phyloP scores from a whole-genome alignment of 2,329 filamentous ascomycete genomes.

The Fusarium continuum region DNA sequence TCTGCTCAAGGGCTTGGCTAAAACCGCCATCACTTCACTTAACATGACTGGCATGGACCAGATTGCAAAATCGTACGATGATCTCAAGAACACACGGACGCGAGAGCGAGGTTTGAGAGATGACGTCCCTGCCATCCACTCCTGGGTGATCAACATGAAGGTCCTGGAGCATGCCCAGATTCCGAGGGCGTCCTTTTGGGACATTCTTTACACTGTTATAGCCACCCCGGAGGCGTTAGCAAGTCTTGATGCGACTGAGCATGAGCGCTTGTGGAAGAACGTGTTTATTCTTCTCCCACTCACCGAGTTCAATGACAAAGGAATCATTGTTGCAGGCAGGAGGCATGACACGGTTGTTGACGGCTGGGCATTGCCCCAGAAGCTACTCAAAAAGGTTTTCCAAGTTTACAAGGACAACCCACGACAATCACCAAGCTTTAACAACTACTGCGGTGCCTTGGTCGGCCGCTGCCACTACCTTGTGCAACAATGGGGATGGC shows the following conservation, averaged over 20 bases:
- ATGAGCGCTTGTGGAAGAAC: slow-evolving; percentile 67
- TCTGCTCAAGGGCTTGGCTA: slow-evolving; percentile 55
- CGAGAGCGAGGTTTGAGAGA: slow-evolving; percentile 63
- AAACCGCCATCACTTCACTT: slow-evolving; percentile 52
- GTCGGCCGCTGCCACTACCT: slow-evolving; percentile 70
- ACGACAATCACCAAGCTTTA: slow-evolving; percentile 68
- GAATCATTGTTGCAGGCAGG: slow-evolving; percentile 54
- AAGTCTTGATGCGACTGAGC: slow-evolving; percentile 54
- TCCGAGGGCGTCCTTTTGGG: slow-evolving; percentile 68
- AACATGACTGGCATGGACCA: slow-evolving; percentile 53
- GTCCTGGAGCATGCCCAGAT: slow-evolving; percentile 61
- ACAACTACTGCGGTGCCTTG: slow-evolving; percentile 69
- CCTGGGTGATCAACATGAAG: slow-evolving; percentile 68
- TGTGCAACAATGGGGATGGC: slow-evolving; percentile 73
- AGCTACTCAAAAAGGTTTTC: slow-evolving; percentile 65
- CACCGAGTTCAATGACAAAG: slow-evolving; percentile 65
- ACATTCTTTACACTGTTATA: slow-evolving; percentile 59
- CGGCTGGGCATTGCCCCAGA: slow-evolving; percentile 69
- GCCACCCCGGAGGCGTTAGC: slow-evolving; percentile 47
- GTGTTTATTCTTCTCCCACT: slow-evolving; percentile 70
- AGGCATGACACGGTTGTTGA: slow-evolving; percentile 52
- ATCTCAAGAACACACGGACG: slow-evolving; percentile 55
- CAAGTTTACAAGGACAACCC: slow-evolving; percentile 64
- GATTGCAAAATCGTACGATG: slow-evolving; percentile 58
- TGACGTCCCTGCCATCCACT: slow-evolving; percentile 56